phyloP scores from a whole-genome alignment of 2,329 filamentous ascomycete genomes.

The Microcyclospora pomicola region DNA sequence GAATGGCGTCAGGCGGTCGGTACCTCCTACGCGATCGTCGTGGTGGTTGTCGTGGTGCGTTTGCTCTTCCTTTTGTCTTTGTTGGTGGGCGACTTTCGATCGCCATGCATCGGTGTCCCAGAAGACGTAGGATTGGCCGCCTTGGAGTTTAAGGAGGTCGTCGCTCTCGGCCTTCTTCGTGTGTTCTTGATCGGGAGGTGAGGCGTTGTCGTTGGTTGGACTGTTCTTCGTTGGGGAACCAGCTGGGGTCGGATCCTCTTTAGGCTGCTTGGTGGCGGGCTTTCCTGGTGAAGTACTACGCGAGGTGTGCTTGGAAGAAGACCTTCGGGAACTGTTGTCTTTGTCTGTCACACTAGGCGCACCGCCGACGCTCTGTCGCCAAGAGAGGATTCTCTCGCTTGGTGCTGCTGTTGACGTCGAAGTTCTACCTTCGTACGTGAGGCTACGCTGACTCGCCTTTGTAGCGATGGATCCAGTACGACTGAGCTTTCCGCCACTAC shows the following conservation, averaged over 20 bases:
- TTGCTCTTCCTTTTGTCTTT: not conserved
- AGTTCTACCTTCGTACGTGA: constrained; percentile 15
- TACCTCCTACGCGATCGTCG: not conserved
- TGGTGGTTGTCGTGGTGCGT: too few species aligned
- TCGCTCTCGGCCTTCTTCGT: constrained; percentile 10
- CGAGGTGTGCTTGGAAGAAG: constrained; percentile 12
- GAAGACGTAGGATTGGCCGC: constrained; percentile 39
- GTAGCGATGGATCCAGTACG: constrained; percentile 32
- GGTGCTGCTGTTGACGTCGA: constrained; percentile 28
- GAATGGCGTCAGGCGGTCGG: not conserved
- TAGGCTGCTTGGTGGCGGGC: constrained; percentile 21
- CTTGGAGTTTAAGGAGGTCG: constrained; percentile 31
- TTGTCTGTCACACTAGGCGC: constrained; percentile 32
- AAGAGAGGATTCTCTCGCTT: constrained; percentile 71
- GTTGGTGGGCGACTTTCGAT: constrained; percentile 7
- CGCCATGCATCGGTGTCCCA: constrained; percentile 32
- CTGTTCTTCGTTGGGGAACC: constrained; percentile 1
- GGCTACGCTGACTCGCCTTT: constrained; percentile 21
- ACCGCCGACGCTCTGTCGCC: constrained; percentile 58
- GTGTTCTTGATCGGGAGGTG: constrained; percentile 5
- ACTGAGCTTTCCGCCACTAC: constrained; percentile 27
- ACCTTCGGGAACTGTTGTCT: constrained; percentile 11
- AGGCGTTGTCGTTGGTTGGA: constrained; percentile 7
- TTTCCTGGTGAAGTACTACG: constrained; percentile 33
- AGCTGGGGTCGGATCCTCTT: not conserved